Evolutionary conservation across 139 green algal species (phyloP), one percentile per base, ranked within the genome.

Genomic region (Edaphochlamys debaryana): DNA sequence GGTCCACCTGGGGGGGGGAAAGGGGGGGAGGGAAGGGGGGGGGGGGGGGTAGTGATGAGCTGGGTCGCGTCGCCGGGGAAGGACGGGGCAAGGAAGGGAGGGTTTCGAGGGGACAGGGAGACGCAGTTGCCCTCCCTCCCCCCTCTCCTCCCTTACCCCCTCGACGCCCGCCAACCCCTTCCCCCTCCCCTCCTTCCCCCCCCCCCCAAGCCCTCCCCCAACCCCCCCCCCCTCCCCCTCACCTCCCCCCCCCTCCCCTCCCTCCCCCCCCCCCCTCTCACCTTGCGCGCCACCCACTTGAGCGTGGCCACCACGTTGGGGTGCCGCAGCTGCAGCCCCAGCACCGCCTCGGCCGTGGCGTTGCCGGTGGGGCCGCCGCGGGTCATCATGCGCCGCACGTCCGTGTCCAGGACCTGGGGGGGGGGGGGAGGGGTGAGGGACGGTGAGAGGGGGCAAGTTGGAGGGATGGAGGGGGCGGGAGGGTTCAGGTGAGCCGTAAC

Each of bases 231-330:
- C n/a, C n/a, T n/a, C n/a, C n/a, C n/a, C n/a, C n/a, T n/a, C n/a
- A n/a, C n/a, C n/a, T n/a, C n/a, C n/a, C n/a, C n/a, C n/a, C n/a
- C n/a, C n/a, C n/a, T n/a, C n/a, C n/a, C n/a, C n/a, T n/a, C 25
- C 56, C 56, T 4, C 4, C 25, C 56, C 56, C 56, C 11, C 15
- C 63, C 20, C 22, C 13, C 72, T 0, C 54, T 67, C 48, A 80
- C 72, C 75, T 66, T 64, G 27, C 76, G 40, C 22, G 76, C 76
- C 62, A 50, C 76, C 76, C 85, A 88, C 68, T 88, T 91, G 23
- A 89, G 83, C 3, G 87, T 91, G 32, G 79, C 62, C 41, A 91
- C 83, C 23, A 91, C 69, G 67, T 86, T 80, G 37, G 87, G 87
- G 67, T 91, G 87, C 13, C 83, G 69, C 58, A 91, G 83, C 79